These are phyloP conservation scores for Aspergillus phoenicis DNA, from an alignment of 2,329 filamentous ascomycete species.

Conservation along the genomic window DNA sequence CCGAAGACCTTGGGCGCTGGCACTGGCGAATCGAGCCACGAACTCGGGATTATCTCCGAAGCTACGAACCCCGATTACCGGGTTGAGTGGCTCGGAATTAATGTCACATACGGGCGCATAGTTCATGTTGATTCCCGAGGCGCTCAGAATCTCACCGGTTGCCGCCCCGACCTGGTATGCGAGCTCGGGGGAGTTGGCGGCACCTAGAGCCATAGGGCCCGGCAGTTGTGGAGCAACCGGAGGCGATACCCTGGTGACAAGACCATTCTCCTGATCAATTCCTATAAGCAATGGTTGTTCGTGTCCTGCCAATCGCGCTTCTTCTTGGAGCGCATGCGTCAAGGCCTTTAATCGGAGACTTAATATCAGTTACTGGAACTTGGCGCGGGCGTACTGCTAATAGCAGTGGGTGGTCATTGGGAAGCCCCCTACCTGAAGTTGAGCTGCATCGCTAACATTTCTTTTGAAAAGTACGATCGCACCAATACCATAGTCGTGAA, in stretches of 20 bases:
- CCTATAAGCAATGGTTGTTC: slow-evolving; percentile 47
- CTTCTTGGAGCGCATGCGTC: slow-evolving; percentile 41
- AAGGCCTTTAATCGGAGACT: slow-evolving; percentile 27
- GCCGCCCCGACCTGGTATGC: slow-evolving; percentile 40
- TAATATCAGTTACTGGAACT: slow-evolving; percentile 3
- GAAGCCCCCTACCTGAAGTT: slow-evolving; percentile 36
- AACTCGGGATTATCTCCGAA: slow-evolving; percentile 46
- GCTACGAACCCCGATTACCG: slow-evolving; percentile 48
- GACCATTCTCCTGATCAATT: slow-evolving; percentile 51
- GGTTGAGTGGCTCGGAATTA: slow-evolving; percentile 49
- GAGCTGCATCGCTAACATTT: slow-evolving; percentile 42
- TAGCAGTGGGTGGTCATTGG: background rate
- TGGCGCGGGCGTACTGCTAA: background rate
- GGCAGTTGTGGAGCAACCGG: slow-evolving; percentile 46
- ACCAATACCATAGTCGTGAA: slow-evolving; percentile 45
- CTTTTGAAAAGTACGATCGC: slow-evolving; percentile 47
- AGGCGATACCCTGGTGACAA: slow-evolving; percentile 47
- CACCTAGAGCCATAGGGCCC: slow-evolving; percentile 49
- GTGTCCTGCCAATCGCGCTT: slow-evolving; percentile 44
- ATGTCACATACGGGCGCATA: slow-evolving; percentile 50
- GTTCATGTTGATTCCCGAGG: slow-evolving; percentile 51
- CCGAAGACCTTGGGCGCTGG: slow-evolving; percentile 41
- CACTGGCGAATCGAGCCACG: slow-evolving; percentile 46
- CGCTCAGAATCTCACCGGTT: slow-evolving; percentile 43
- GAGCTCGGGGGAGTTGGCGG: slow-evolving; percentile 40